Base-by-base conservation (phyloP, 1,284 basidiomycete genomes). In the Ustilago trichophora region DNA sequence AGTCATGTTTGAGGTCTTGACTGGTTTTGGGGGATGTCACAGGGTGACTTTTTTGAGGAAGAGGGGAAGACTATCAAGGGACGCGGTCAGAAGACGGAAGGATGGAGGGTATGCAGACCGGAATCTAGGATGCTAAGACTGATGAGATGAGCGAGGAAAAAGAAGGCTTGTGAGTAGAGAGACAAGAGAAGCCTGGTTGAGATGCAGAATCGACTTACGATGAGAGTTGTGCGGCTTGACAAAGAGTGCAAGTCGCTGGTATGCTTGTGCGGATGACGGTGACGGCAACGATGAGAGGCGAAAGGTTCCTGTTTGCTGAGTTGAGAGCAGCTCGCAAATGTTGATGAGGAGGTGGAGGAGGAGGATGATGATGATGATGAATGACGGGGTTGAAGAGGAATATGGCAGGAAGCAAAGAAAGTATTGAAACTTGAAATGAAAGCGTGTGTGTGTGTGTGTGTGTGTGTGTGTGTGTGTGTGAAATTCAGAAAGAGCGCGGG, bases 91-190 rank as follows among this genome's bases (percentile, higher is more conserved):
- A n/a, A n/a, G n/a, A n/a, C n/a, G n/a, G n/a, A n/a, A n/a, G n/a
- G n/a, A n/a, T n/a, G n/a, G n/a, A n/a, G n/a, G 52, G 48, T 56
- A 56, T 63, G 52, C 29, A 29, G 43, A 48, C 40, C 34, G 53
- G 15, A 16, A n/a, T 50, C 52, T 51, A 50, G 42, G 37, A 50
- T 50, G 16, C n/a, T n/a, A n/a, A n/a, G n/a, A n/a, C n/a, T n/a
- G n/a, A n/a, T n/a, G 31, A 34, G 41, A 35, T 10, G 16, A 31
- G 6, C 21, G 11, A 5, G 6, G 24, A 5, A 10, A 34, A 45
- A 7, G 22, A 41, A 15, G 21, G 29, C 18, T 18, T 16, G 53
- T 55, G 35, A 55, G 43, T 22, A 19, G 15, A n/a, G n/a, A n/a
- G n/a, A n/a, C n/a, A n/a, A n/a, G n/a, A n/a, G n/a, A n/a, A n/a